Conservation (phyloP, 2,329 filamentous ascomycete genomes). For the Acephala macrosclerotiorum region DNA sequence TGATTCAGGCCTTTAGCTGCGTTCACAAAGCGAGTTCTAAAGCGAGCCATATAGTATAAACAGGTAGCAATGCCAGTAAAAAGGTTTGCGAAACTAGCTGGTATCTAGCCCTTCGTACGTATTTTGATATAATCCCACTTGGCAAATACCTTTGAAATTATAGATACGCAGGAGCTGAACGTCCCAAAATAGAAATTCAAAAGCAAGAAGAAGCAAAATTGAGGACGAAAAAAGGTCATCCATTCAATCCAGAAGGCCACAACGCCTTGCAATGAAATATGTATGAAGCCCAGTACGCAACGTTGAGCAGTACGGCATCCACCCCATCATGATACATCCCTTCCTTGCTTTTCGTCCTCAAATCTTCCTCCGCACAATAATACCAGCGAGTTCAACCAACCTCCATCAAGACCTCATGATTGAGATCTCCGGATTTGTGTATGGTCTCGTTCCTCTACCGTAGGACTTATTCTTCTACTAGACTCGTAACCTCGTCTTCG, state of each 20-base stretch:
- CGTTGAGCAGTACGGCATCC: neutral
- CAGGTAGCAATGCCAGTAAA: no score
- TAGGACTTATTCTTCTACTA: neutral
- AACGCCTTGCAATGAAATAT: conserved; percentile 7
- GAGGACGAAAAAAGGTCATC: conserved; percentile 2
- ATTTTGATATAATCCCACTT: no score
- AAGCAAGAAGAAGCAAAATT: neutral
- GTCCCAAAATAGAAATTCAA: no score
- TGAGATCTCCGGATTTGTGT: neutral
- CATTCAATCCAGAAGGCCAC: conserved; percentile 1
- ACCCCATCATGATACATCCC: neutral
- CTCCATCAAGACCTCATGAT: no score
- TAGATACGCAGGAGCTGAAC: no score
- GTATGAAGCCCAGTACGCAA: neutral
- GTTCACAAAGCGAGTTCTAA: no score
- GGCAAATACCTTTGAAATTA: no score
- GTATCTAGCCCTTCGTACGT: no score
- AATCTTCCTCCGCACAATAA: neutral
- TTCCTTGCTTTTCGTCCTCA: neutral
- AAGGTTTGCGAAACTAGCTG: no score
- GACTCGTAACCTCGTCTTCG: neutral
- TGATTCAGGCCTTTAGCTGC: no score
- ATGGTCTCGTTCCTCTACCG: neutral
- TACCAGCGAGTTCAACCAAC: neutral
- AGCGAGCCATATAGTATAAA: no score